A percentile compares a stretch with the other conserved stretches of the same genome.
Evolutionary conservation across 345 rosid genomes (phyloP).

Genomic region (Microthlaspi erraticum): DNA sequence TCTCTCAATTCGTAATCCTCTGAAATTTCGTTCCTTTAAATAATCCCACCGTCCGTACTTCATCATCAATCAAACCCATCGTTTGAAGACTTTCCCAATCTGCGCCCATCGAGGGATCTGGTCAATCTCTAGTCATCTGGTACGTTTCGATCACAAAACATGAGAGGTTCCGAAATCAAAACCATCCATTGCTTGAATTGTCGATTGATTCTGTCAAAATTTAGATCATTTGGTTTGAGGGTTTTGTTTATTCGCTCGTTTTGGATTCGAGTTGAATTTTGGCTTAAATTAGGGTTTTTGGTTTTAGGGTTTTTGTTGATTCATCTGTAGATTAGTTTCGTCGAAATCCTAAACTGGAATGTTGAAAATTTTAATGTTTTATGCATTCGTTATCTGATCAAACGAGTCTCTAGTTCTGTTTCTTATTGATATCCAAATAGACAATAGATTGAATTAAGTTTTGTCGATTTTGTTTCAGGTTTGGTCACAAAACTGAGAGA

Average conservation of each 20-base stretch:
- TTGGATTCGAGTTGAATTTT: background rate
- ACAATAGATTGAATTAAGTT: background rate
- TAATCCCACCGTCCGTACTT: constrained; percentile 7
- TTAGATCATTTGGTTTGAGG: background rate
- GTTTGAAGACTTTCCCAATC: constrained; percentile 1
- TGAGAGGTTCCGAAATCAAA: background rate
- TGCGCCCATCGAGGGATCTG: constrained; percentile 19
- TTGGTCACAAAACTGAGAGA: constrained; percentile 32
- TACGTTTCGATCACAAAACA: constrained; percentile 21
- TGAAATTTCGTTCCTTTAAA: constrained; percentile 12
- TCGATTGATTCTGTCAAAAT: constrained; percentile 24
- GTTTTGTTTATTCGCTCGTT: constrained; percentile 2
- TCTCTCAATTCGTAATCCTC: constrained; percentile 6
- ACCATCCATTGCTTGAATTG: background rate
- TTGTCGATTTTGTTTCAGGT: constrained; percentile 2
- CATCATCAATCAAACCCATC: constrained; percentile 10
- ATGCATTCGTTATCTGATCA: constrained; percentile 3
- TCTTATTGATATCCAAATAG: no score
- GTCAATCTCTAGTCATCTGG: constrained; percentile 31
- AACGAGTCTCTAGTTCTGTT: background rate
- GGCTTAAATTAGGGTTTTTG: constrained; percentile 2
- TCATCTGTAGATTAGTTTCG: constrained; percentile 6
- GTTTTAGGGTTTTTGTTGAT: constrained; percentile 14
- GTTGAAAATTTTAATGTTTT: background rate
- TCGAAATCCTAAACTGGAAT: background rate